A percentile compares a stretch with the other conserved stretches of the same genome.
Conservation (phyloP, 805 yeast genomes). For the Starmera caribaea region DNA sequence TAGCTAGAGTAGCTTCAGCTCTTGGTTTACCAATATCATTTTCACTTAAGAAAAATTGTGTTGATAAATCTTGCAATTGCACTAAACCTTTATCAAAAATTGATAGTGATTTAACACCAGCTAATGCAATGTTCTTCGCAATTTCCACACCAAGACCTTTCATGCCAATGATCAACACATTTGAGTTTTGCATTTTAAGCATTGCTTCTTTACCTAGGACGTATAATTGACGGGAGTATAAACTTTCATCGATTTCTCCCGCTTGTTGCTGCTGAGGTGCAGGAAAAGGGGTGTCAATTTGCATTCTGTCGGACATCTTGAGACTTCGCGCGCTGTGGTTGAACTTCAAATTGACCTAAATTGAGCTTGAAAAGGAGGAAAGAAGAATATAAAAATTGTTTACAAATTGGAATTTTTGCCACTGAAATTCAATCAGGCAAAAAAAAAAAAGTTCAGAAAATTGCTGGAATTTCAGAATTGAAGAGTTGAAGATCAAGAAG, state of each 20-base stretch:
- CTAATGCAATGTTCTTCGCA: conserved; percentile 92
- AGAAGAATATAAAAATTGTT: too few relatives aligned
- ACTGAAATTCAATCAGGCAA: too few relatives aligned
- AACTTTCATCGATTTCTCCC: conserved; percentile 75
- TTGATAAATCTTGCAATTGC: conserved; percentile 61
- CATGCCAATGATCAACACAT: conserved; percentile 83
- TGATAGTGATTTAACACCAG: conserved; percentile 90
- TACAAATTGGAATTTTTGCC: too few relatives aligned
- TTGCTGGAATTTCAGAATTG: background rate
- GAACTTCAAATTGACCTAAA: too few relatives aligned
- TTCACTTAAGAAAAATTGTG: conserved; percentile 76
- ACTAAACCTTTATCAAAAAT: conserved; percentile 75
- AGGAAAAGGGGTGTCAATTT: conserved; percentile 28
- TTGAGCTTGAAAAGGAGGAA: too few relatives aligned
- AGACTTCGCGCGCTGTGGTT: conserved; percentile 1
- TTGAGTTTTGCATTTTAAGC: conserved; percentile 91
- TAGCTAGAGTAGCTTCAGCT: conserved; percentile 59
- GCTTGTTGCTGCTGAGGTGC: conserved; percentile 7
- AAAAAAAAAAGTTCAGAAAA: background rate
- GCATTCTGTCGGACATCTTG: conserved; percentile 27
- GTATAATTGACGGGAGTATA: conserved; percentile 93
- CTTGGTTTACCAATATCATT: conserved; percentile 70
- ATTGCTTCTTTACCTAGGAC: conserved; percentile 97
- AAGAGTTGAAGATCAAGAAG: conserved; percentile 1
- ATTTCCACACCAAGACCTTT: conserved; percentile 93